Base-by-base conservation (phyloP, 331 rosid genomes). In the Acacia pycnantha region DNA sequence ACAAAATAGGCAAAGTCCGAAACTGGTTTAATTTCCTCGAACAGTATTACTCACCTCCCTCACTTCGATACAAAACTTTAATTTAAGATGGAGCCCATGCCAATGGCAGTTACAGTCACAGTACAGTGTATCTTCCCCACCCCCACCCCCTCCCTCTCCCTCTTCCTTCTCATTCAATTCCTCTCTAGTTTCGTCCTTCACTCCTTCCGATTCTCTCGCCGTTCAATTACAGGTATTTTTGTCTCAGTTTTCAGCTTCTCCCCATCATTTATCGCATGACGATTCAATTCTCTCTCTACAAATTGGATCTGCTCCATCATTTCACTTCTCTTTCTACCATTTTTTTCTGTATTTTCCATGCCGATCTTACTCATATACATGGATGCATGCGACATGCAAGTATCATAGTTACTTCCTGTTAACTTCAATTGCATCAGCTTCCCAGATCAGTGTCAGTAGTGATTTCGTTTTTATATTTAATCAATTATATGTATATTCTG, bases 361-460 rank as follows among this genome's bases (percentile, higher is more conserved):
- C 47, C 22, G 76, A 46, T 71, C 76, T 9, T 16, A 46, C 7
- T 44, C 40, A 44, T 1, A 24, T 46, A 2, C 22, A 46, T 71
- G 40, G 4, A 35, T 84, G 90, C 87, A 87, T 87, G 88, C 71
- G 76, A 64, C 88, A 84, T 84, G 84, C 88, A 87, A 81, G 37
- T 35, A 26, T 46, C 14, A 46, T 31, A 64, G 0, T 40, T 11
- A 44, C 65, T 33, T 35, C 8, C 54, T n/a, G 62, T 26, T 50
- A 27, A 69, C 65, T 70, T 47, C 74, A 3, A 33, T 43, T 35
- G 11, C 44, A 53, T 47, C 74, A 70, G 65, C 48, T 62, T 70
- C 24, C 46, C 53, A 68, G 21, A 56, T 74, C 40, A 78, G 14
- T 77, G 50, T 29, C 44, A n/a, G 21, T 54, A 21, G 4, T 1